These are phyloP conservation scores for Penicillium longicatenatum DNA, from an alignment of 495 filamentous ascomycete species.

Conservation along the genomic window DNA sequence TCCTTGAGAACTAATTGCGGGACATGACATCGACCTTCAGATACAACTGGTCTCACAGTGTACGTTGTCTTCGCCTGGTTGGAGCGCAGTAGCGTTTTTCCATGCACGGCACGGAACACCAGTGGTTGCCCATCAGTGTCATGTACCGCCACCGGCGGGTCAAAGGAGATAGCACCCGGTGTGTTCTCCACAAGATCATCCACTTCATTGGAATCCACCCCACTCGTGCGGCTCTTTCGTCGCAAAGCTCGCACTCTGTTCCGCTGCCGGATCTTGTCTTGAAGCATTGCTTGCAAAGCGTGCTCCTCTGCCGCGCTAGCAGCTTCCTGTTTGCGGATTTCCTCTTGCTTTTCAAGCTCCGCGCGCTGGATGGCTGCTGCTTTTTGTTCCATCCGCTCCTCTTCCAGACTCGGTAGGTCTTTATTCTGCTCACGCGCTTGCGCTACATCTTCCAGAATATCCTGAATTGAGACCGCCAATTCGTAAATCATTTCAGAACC, in stretches of 20 bases:
- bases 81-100: slow-evolving; percentile 60
- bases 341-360: slow-evolving; percentile 55
- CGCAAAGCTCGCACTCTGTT: slow-evolving; percentile 38
- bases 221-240: slow-evolving; percentile 43
- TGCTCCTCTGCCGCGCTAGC: slow-evolving; percentile 71
- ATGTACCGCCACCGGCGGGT: slow-evolving; percentile 63
- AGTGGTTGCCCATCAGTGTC: slow-evolving; percentile 57
- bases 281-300: slow-evolving; percentile 70
- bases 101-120: slow-evolving; percentile 64
- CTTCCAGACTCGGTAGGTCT: slow-evolving; percentile 82
- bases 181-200: slow-evolving; percentile 41
- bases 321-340: slow-evolving; percentile 55
- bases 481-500: slow-evolving; percentile 90
- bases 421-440: slow-evolving; percentile 68
- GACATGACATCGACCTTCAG: slow-evolving; percentile 47
- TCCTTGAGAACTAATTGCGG: slow-evolving; percentile 71
- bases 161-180: slow-evolving; percentile 62
- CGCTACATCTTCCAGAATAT: slow-evolving; percentile 85
- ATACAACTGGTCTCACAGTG: slow-evolving; percentile 65
- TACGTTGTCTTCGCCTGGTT: slow-evolving; percentile 59
- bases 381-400: slow-evolving; percentile 76
- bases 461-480: slow-evolving; percentile 77
- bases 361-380: slow-evolving; percentile 56
- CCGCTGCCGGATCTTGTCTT: slow-evolving; percentile 67
- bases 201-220: slow-evolving; percentile 32